phyloP scores from a whole-genome alignment of 1,284 basidiomycete genomes.

The Cutaneotrichosporon sp. region DNA sequence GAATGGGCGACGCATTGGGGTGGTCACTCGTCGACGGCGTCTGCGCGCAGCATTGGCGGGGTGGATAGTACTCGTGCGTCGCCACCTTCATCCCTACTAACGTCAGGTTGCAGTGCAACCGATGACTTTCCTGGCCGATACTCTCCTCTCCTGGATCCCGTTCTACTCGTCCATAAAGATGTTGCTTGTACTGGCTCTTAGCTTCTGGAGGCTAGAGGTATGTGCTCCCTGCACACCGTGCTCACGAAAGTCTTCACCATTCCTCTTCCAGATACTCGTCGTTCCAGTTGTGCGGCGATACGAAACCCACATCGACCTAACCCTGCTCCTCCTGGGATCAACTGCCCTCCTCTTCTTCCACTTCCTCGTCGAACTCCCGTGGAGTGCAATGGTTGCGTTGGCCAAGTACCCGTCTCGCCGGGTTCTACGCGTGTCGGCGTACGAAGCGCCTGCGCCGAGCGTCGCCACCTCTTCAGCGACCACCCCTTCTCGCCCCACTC shows the following conservation, averaged over 20 bases:
- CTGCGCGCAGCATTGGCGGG: slow-evolving; percentile 34
- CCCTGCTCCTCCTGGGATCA: slow-evolving; percentile 32
- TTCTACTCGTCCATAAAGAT: slow-evolving; percentile 37
- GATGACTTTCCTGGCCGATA: slow-evolving; percentile 19
- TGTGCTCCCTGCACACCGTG: background rate
- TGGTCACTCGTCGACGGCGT: slow-evolving; percentile 31
- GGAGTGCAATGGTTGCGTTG: background rate
- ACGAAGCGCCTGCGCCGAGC: background rate
- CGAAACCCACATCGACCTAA: slow-evolving; percentile 44
- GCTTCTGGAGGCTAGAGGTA: slow-evolving; percentile 34
- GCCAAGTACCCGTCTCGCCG: background rate
- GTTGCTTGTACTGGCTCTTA: slow-evolving; percentile 24
- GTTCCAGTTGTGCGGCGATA: slow-evolving; percentile 31
- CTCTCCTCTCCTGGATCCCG: slow-evolving; percentile 39
- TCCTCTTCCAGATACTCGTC: slow-evolving; percentile 30
- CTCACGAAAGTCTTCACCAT: slow-evolving; percentile 29
- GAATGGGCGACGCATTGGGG: slow-evolving; percentile 39
- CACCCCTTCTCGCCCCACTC: background rate
- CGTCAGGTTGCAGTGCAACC: slow-evolving; percentile 28
- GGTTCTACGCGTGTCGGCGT: background rate
- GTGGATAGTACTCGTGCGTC: slow-evolving; percentile 42
- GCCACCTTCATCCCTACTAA: background rate
- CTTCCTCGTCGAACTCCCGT: slow-evolving; percentile 19
- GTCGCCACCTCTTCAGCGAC: background rate
- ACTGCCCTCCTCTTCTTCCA: slow-evolving; percentile 26